phyloP scores from a whole-genome alignment of 1,139 yeast species.

The Hemisphaericaspora xylofermentans region DNA sequence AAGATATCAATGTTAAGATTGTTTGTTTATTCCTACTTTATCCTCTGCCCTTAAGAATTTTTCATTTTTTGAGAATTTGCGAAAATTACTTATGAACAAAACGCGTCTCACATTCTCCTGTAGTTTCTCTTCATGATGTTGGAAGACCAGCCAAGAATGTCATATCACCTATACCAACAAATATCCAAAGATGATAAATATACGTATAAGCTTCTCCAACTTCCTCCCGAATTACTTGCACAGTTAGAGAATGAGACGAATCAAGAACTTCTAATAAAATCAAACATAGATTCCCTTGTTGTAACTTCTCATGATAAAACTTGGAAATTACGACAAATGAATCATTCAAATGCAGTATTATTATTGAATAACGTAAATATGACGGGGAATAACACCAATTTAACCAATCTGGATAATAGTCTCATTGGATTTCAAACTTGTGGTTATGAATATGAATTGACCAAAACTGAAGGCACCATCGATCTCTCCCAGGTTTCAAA shows the following conservation, averaged over 20 bases:
- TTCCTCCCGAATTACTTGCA: constrained; percentile 53
- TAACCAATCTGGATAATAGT: constrained; percentile 10
- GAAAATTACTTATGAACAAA: no score
- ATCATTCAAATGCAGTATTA: constrained; percentile 81
- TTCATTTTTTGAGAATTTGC: no score
- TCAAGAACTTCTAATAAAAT: constrained; percentile 44
- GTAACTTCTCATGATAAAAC: constrained; percentile 62
- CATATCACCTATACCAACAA: constrained; percentile 27
- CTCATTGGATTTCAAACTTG: constrained; percentile 43
- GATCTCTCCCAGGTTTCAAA: constrained; percentile 47
- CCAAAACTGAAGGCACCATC: constrained; percentile 38
- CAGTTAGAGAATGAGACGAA: constrained; percentile 33
- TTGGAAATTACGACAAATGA: constrained; percentile 70
- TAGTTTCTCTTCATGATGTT: neutral
- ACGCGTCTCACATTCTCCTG: neutral
- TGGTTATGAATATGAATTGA: constrained; percentile 53
- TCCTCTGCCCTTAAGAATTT: no score
- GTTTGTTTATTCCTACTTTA: no score
- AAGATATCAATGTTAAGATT: no score
- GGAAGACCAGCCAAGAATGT: constrained; percentile 1
- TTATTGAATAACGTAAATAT: constrained; percentile 41
- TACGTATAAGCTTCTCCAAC: constrained; percentile 57
- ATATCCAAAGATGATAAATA: constrained; percentile 20
- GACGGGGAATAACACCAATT: constrained; percentile 13
- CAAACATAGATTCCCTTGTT: constrained; percentile 50